Evolutionary conservation across 768 basidiomycete species (phyloP).

Genomic region (Collybia nuda): DNA sequence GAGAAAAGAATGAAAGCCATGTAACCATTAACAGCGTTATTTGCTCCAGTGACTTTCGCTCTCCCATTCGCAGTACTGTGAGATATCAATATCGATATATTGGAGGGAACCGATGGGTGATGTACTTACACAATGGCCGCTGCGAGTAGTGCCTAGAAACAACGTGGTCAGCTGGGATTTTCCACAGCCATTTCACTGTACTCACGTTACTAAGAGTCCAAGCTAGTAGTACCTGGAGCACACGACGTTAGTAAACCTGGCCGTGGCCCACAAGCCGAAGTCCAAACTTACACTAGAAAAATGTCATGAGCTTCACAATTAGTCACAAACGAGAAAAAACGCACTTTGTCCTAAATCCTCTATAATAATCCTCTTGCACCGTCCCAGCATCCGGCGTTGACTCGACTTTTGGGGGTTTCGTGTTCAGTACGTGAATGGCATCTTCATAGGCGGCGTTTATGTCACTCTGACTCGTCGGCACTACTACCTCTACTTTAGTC

Average conservation of each 20-base stretch:
- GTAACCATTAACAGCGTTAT: constrained; percentile 72
- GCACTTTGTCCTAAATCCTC: constrained; percentile 88
- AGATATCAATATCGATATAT: neutral
- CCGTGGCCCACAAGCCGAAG: neutral
- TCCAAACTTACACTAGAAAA: constrained; percentile 25
- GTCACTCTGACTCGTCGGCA: constrained; percentile 88
- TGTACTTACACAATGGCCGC: constrained; percentile 75
- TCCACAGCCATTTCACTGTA: neutral
- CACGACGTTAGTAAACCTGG: constrained; percentile 16
- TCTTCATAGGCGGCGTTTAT: constrained; percentile 90
- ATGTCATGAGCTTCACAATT: constrained; percentile 8
- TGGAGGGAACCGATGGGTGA: neutral
- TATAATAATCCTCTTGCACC: constrained; percentile 83
- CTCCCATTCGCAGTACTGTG: constrained; percentile 47
- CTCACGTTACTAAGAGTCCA: constrained; percentile 88
- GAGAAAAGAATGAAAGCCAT: constrained; percentile 89
- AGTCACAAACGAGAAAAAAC: constrained; percentile 18
- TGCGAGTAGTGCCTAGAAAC: constrained; percentile 59
- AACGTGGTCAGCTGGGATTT: constrained; percentile 8
- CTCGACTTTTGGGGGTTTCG: constrained; percentile 76
- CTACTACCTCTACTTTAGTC: constrained; percentile 82
- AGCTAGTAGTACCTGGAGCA: constrained; percentile 65
- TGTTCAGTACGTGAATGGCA: constrained; percentile 77
- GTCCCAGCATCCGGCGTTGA: constrained; percentile 59
- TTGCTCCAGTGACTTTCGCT: constrained; percentile 45